phyloP scores from a whole-genome alignment of 257 asterid species.

The Solanum etuberosum region DNA sequence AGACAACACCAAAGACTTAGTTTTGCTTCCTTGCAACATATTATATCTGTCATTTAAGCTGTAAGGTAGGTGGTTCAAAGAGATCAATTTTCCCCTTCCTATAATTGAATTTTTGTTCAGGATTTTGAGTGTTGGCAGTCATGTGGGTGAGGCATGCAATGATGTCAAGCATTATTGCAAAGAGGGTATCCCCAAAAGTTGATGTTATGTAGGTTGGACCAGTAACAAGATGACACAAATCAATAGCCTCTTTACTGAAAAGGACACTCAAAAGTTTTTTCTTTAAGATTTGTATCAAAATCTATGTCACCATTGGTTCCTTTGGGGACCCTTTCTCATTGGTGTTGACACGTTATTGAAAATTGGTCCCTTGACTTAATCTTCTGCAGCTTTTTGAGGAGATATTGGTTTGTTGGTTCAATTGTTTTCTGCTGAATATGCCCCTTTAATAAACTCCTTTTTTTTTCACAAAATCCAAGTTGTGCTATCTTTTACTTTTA shows the following conservation, averaged over 20 bases:
- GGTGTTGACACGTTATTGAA: neutral
- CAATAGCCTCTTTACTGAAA: neutral
- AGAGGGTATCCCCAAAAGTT: neutral
- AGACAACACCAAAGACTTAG: neutral
- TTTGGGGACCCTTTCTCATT: neutral
- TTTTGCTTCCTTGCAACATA: neutral
- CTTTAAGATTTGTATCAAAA: neutral
- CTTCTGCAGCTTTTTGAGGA: neutral
- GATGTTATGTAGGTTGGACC: neutral
- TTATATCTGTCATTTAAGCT: conserved; percentile 2
- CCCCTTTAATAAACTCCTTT: neutral
- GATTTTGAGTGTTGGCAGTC: conserved; percentile 6
- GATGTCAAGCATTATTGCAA: conserved; percentile 4
- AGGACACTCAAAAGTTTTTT: neutral
- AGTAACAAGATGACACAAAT: neutral
- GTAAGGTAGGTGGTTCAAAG: conserved; percentile 3
- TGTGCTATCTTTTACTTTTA: neutral
- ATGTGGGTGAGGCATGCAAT: conserved; percentile 23
- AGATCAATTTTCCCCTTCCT: neutral
- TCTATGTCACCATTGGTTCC: conserved; percentile 2
- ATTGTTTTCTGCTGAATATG: conserved; percentile 3
- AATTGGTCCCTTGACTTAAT: neutral
- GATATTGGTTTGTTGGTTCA: conserved; percentile 1
- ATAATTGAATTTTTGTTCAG: neutral
- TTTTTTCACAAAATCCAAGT: neutral